Evolutionary conservation across 257 asterid genomes (phyloP), one percentile per base, ranked within the genome.

Genomic region (Nicotiana benthamiana): DNA sequence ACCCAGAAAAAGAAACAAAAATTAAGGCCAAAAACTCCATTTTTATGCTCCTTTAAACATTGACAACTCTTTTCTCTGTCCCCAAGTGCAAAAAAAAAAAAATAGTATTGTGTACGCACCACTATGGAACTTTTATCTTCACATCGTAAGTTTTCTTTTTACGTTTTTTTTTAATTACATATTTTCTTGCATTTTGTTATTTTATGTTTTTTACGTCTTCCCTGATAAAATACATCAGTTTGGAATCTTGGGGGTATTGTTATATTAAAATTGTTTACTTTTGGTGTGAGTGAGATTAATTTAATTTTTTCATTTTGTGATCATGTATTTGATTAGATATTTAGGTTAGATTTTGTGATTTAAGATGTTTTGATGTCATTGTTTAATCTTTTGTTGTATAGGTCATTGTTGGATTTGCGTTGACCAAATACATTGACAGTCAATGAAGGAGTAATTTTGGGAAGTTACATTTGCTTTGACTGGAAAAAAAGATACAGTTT

Each of bases 361-460:
- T 22, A 8, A 77, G 46, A 12, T 54, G 56, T 32, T 64, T 80
- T 75, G 48, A 28, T 83, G n/a, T 68, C 61, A 48, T 60, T 82
- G 79, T 74, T 66, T 74, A 48, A 74, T 74, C 7, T 60, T 70
- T 48, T 79, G 64, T 59, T 9, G 48, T 16, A 46, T 86, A 90
- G 92, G 95, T 87, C 72, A 86, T 88, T 64, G 56, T 80, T 82
- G 90, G 90, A 85, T 86, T 86, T 87, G 84, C 76, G 27, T 86
- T 83, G 88, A 91, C 83, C 82, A 84, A 80, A 83, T 85, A 76
- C 48, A 80, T 84, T 80, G 63, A 60, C 81, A 82, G 84, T 40
- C 57, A 76, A 82, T 83, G 90, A 84, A 56, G 84, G 83, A 83
- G 82, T 87, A 79, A 46, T 86, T 83, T 80, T 53, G 8, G 81